Percentiles rank a stretch among this genome's conserved stretches.
These are phyloP conservation scores for Vitis hybrid DNA, from an alignment of 177 flowering plant genomes.

Conservation along the genomic window DNA sequence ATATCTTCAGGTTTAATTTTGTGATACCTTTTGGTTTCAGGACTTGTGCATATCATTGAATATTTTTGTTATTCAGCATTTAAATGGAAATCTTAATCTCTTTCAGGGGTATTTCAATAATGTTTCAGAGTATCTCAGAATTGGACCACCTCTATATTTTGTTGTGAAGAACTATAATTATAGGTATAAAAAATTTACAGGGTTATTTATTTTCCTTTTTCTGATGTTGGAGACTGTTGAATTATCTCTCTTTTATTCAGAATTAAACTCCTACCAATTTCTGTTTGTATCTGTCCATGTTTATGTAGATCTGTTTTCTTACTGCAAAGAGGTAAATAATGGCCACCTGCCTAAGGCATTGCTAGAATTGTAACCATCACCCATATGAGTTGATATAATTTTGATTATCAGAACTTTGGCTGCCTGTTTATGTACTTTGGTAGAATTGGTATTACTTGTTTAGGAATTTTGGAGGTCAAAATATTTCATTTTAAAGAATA, in stretches of 20 bases:
- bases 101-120: conserved; percentile 88
- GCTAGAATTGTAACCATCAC: too few species aligned
- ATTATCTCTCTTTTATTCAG: not conserved
- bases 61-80: not conserved
- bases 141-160: conserved; percentile 96
- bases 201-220: not conserved
- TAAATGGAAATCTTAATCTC: not conserved
- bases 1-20: conserved; percentile 81
- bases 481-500: too few species aligned
- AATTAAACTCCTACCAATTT: not conserved
- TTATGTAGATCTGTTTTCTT: too few species aligned
- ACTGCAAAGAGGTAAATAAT: too few species aligned
- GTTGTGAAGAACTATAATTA: conserved; percentile 93
- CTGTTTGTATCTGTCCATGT: not conserved
- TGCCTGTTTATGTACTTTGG: too few species aligned
- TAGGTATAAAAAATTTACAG: conserved; percentile 45
- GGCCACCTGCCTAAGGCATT: too few species aligned
- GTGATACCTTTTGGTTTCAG: not conserved
- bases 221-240: not conserved
- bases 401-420: too few species aligned
- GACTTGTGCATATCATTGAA: not conserved
- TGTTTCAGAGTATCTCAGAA: conserved; percentile 81
- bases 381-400: too few species aligned
- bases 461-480: too few species aligned
- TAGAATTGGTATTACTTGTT: too few species aligned